phyloP scores from a whole-genome alignment of 345 rosid genomes.

The Eucalyptus polybractea region DNA sequence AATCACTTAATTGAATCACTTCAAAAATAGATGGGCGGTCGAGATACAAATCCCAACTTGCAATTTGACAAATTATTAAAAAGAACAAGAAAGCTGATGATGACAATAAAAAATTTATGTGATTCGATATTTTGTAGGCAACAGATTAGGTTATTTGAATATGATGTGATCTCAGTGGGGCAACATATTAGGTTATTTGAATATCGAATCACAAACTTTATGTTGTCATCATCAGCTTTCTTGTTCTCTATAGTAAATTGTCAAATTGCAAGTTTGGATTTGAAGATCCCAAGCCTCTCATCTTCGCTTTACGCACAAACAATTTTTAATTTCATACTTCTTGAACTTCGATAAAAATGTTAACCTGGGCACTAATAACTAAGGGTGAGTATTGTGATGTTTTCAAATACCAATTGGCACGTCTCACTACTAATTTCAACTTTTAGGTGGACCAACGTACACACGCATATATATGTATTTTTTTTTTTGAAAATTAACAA shows the following conservation, averaged over 20 bases:
- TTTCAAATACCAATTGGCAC: not conserved
- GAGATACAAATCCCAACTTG: too few species aligned
- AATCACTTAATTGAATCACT: too few species aligned
- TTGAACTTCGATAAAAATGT: not conserved
- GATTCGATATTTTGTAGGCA: too few species aligned
- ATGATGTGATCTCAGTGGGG: not conserved
- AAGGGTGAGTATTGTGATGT: not conserved
- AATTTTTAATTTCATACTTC: not conserved
- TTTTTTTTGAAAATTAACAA: not conserved
- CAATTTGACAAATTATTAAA: too few species aligned
- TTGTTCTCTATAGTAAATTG: not conserved
- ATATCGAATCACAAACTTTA: not conserved
- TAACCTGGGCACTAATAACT: not conserved
- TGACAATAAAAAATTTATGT: too few species aligned
- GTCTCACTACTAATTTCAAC: not conserved
- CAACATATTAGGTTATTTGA: not conserved
- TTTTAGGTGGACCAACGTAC: not conserved
- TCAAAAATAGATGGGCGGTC: too few species aligned
- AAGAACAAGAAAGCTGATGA: too few species aligned
- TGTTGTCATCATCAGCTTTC: not conserved
- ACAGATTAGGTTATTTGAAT: not conserved
- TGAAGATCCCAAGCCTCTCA: not conserved
- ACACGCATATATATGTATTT: accelerated
- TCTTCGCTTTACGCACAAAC: not conserved
- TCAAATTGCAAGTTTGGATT: not conserved